phyloP scores from a whole-genome alignment of 208 protist genomes.

The Acanthamoeba rhysodes region DNA sequence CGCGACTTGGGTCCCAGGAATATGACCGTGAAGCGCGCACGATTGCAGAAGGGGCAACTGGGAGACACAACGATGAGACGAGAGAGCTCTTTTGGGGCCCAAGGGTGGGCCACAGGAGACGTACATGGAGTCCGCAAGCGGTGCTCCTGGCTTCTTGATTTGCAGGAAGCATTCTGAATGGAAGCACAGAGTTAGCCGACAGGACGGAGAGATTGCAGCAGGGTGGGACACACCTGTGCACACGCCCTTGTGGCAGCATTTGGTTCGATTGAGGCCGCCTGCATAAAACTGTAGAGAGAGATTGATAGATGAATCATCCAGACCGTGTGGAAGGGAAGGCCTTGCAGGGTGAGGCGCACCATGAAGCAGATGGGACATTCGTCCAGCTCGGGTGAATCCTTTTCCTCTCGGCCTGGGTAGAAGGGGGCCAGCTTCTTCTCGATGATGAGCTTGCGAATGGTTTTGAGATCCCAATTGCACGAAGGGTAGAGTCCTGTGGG shows the following conservation, averaged over 20 bases:
- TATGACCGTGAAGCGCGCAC: slow-evolving; percentile 66
- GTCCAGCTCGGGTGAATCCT: slow-evolving; percentile 73
- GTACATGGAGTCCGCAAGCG: slow-evolving; percentile 26
- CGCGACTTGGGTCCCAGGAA: slow-evolving; percentile 80
- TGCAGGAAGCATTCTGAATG: slow-evolving; percentile 82
- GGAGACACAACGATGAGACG: background rate
- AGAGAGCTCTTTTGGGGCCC: no score
- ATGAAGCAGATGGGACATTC: slow-evolving; percentile 85
- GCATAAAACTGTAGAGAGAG: slow-evolving; percentile 70
- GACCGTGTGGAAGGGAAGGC: background rate
- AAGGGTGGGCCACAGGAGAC: background rate
- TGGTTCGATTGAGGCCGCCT: slow-evolving; percentile 80
- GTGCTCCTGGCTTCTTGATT: slow-evolving; percentile 80
- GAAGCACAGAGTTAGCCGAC: background rate
- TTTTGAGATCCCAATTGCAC: slow-evolving; percentile 83
- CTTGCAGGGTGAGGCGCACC: background rate
- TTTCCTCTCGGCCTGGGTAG: slow-evolving; percentile 68
- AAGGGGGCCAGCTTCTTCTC: slow-evolving; percentile 82
- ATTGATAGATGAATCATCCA: background rate
- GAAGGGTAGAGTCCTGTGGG: slow-evolving; percentile 81
- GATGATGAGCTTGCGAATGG: slow-evolving; percentile 77
- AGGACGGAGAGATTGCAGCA: background rate
- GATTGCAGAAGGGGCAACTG: slow-evolving; percentile 85
- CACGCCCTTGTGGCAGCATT: slow-evolving; percentile 83
- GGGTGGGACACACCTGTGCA: slow-evolving; percentile 67